phyloP scores from a whole-genome alignment of 768 basidiomycete genomes.

The Tylopilus intermedius region DNA sequence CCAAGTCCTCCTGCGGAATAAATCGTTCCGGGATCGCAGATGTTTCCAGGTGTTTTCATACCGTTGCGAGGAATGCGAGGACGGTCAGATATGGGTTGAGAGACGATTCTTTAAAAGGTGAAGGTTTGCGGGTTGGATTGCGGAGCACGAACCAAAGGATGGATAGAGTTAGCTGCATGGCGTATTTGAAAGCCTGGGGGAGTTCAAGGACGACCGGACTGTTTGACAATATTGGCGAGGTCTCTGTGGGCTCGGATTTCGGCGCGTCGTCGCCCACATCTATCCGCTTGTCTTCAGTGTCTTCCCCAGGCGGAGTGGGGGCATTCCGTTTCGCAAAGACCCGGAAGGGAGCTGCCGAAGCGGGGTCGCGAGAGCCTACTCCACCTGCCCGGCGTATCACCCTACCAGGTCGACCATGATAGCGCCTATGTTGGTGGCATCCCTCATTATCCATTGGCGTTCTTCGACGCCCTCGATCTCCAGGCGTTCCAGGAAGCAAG shows the following conservation, averaged over 20 bases:
- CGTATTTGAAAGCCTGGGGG: constrained; percentile 64
- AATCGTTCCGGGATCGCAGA: constrained; percentile 63
- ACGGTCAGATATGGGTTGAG: constrained; percentile 86
- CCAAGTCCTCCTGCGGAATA: constrained; percentile 81
- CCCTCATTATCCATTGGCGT: constrained; percentile 98
- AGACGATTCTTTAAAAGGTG: constrained; percentile 47
- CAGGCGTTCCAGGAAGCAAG: constrained; percentile 82
- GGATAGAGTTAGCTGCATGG: constrained; percentile 72
- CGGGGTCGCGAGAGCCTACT: constrained; percentile 34
- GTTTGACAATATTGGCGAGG: constrained; percentile 28
- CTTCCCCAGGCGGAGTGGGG: constrained; percentile 27
- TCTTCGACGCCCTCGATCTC: constrained; percentile 76
- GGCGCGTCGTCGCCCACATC: constrained; percentile 55
- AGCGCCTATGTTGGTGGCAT: constrained; percentile 71
- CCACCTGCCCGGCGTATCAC: constrained; percentile 62
- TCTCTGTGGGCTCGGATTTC: constrained; percentile 21
- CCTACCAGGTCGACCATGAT: constrained; percentile 67
- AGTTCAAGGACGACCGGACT: constrained; percentile 39
- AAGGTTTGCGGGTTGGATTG: constrained; percentile 55
- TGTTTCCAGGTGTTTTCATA: constrained; percentile 60
- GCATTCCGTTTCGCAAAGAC: constrained; percentile 48
- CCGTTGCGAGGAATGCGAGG: constrained; percentile 75
- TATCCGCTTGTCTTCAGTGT: constrained; percentile 51
- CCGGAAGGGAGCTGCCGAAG: constrained; percentile 37
- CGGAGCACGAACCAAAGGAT: constrained; percentile 71